Conservation (phyloP, 2,329 filamentous ascomycete species). For the Colletotrichum cuscutae region DNA sequence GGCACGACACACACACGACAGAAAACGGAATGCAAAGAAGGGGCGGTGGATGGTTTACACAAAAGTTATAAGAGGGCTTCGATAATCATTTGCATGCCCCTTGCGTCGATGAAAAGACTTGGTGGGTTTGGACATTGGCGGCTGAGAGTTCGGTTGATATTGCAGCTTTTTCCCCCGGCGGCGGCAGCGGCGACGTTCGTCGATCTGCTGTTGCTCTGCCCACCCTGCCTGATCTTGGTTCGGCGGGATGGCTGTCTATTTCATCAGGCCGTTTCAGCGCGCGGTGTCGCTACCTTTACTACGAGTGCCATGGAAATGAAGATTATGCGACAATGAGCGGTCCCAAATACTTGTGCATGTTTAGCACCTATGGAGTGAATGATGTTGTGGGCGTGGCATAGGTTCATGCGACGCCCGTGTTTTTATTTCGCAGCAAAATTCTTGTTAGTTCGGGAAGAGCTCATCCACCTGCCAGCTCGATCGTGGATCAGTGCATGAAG, state of each 20-base stretch:
- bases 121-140: conserved; percentile 21
- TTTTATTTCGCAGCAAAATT: background rate
- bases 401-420: background rate
- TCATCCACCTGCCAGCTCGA: conserved; percentile 9
- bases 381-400: background rate
- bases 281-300: conserved; percentile 12
- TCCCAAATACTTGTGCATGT: background rate
- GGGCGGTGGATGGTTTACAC: conserved; percentile 11
- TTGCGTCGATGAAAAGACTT: conserved; percentile 8
- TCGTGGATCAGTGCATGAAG: conserved; percentile 14
- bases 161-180: background rate
- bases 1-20: background rate
- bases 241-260: background rate
- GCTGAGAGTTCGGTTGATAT: conserved; percentile 16
- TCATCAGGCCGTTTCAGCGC: conserved; percentile 10
- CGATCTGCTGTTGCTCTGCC: conserved; percentile 7
- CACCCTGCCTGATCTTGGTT: background rate
- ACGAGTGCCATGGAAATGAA: conserved; percentile 29
- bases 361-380: background rate
- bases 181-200: conserved; percentile 1
- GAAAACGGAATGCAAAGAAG: conserved; percentile 3
- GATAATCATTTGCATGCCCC: background rate
- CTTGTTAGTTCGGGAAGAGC: background rate
- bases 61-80: conserved; percentile 29
- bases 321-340: conserved; percentile 17